Evolutionary conservation across 208 protist genomes (phyloP).

Genomic region (Giardia duodenalis): DNA sequence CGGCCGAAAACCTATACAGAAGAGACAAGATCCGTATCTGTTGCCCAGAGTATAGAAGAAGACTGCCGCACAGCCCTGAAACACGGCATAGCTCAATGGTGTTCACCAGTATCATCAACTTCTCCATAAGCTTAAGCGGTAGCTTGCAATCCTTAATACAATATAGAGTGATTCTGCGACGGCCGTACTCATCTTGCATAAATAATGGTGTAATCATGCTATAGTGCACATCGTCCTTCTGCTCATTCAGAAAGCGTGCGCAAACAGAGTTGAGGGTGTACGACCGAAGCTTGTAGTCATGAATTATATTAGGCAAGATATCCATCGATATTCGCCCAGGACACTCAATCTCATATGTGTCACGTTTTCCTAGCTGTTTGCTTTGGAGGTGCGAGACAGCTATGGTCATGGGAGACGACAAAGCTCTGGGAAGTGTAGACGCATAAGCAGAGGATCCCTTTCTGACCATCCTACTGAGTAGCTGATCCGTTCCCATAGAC

Average conservation of each 20-base stretch:
- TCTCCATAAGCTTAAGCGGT: constrained; percentile 81
- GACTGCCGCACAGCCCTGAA: constrained; percentile 85
- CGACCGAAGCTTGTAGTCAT: constrained; percentile 91
- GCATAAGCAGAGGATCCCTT: constrained; percentile 39
- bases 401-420: neutral
- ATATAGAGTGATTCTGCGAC: constrained; percentile 86
- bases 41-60: constrained; percentile 85
- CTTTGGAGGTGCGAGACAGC: constrained; percentile 70
- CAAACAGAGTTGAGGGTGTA: constrained; percentile 96
- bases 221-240: constrained; percentile 99
- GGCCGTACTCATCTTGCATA: constrained; percentile 76
- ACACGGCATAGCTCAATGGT: constrained; percentile 96
- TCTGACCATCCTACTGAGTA: neutral
- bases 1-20: constrained; percentile 56
- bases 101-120: constrained; percentile 92
- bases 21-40: constrained; percentile 86
- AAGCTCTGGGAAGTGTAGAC: constrained; percentile 30
- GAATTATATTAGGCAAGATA: constrained; percentile 77
- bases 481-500: neutral
- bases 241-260: constrained; percentile 86
- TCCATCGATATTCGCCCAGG: constrained; percentile 85
- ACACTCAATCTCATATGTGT: constrained; percentile 76
- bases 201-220: constrained; percentile 82
- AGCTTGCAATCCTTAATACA: constrained; percentile 91
- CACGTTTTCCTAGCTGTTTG: constrained; percentile 86